Base-by-base conservation (phyloP, 345 rosid species). In the Salix dunnii region DNA sequence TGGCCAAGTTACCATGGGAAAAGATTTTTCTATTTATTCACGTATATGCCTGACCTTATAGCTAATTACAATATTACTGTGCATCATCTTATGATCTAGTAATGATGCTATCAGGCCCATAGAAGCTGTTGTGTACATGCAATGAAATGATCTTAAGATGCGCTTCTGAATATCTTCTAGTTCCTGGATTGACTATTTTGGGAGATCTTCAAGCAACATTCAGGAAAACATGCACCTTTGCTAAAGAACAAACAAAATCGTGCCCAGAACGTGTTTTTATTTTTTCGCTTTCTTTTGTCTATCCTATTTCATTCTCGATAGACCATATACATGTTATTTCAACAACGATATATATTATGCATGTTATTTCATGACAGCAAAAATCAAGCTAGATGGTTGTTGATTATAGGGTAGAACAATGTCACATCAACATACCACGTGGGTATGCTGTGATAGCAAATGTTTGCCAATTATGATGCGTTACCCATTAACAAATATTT, bases 101-200 rank as follows among this genome's bases (percentile, higher is more conserved):
- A 20, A 63, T 83, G 71, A 74, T 76, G 36, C 30, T 77, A 63
- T 61, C 81, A 96, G 99, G 90, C 94, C 96, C 46, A 91, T 89
- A 67, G 94, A 95, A 85, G 99, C 92, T 75, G 92, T 90, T 20
- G 76, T 91, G 60, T 87, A 87, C 87, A 79, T 84, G 91, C 96
- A 86, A 79, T 76, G 92, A 68, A 91, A 81, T n/a, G 88, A 89
- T 81, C 92, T 93, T 40, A 93, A 92, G 86, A 92, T 92, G 93
- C 87, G 95, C 79, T 81, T 91, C 13, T 38, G 21, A 40, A 43
- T 64, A 55, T 31, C 31, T 43, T 31, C 16, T 64, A 11, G 13
- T 53, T 11, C 23, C 42, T 46, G 1, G 14, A 30, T 62, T 46
- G 46, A 49, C 33, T 46, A 16, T 42, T 70, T 18, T 49, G 49